Evolutionary conservation across 1,284 basidiomycete species (phyloP), one percentile per base, ranked within the genome.

Genomic region (Puccinia polysora): DNA sequence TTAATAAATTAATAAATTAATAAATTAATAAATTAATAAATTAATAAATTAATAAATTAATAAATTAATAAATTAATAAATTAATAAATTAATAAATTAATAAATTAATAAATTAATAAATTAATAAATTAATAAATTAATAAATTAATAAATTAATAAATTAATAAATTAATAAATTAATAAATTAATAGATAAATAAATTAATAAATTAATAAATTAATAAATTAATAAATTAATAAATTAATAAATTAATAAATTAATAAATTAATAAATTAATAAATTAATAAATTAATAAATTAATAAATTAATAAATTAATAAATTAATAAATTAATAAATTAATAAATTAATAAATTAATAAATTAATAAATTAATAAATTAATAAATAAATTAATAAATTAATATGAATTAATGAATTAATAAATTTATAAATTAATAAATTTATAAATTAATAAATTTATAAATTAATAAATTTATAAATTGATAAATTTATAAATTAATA

Each of bases 181-280:
- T 52, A 10, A n/a, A n/a, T n/a, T n/a, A n/a, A n/a, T n/a, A n/a
- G n/a, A n/a, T n/a, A n/a, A n/a, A n/a, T n/a, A n/a, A 52, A 8
- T 10, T 15, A 52, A 52, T 52, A 15, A 12, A 52, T 12, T 15
- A 52, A 52, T 52, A 10, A 52, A 12, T 52, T 14, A 52, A 10
- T 10, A 14, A 52, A 52, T 52, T 14, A 52, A 52, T 52, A 52
- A 52, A 52, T 52, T 14, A 52, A 52, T 52, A 10, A 52, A 10
- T 8, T 15, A 52, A 52, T 52, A 15, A 52, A 52, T 12, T 15
- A 52, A 52, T 52, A 10, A 52, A 52, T 52, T 12, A 12, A 10
- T 10, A 52, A 52, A 52, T 52, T 14, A 52, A 52, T 52, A 52
- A 12, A 52, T 52, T 14, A 52, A 52, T 52, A 10, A 52, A 52